phyloP scores from a whole-genome alignment of 371 early-diverging fungal species.

The Umbelopsis sp. region DNA sequence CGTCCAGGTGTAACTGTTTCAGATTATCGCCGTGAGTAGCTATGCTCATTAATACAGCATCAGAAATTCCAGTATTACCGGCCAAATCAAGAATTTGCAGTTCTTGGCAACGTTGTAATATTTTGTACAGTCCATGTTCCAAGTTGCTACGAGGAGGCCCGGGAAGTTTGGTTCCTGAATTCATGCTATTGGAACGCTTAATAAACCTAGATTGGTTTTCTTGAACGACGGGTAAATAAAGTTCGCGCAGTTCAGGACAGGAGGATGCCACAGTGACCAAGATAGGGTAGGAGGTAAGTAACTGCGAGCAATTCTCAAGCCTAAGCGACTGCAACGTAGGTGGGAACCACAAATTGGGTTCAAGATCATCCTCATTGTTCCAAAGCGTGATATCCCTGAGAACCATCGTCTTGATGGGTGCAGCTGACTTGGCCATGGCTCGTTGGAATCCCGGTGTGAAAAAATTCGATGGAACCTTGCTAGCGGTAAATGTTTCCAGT shows the following conservation, averaged over 20 bases:
- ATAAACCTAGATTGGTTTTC: not conserved
- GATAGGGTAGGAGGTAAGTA: not conserved
- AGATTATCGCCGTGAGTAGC: not conserved
- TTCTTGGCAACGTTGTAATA: constrained; percentile 1
- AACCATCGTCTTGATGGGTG: not conserved
- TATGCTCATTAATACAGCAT: not conserved
- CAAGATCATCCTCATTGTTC: constrained; percentile 14
- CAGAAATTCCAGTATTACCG: constrained; percentile 7
- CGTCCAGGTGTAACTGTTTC: not conserved
- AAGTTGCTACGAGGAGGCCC: not conserved
- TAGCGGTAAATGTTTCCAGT: not conserved
- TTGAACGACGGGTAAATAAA: not conserved
- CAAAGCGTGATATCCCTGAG: constrained; percentile 10
- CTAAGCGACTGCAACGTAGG: constrained; percentile 4
- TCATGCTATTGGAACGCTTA: not conserved
- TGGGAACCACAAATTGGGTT: constrained; percentile 12
- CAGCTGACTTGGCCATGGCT: not conserved
- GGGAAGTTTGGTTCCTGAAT: not conserved
- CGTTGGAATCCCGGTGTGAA: constrained; percentile 4
- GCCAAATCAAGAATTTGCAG: constrained; percentile 3
- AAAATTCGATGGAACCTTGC: constrained; percentile 13
- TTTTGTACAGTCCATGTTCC: not conserved
- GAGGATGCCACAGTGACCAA: not conserved
- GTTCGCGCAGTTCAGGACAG: constrained; percentile 3
- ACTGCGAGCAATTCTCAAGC: constrained; percentile 5